phyloP scores from a whole-genome alignment of 2,329 filamentous ascomycete species.

The Fusarium compactum region DNA sequence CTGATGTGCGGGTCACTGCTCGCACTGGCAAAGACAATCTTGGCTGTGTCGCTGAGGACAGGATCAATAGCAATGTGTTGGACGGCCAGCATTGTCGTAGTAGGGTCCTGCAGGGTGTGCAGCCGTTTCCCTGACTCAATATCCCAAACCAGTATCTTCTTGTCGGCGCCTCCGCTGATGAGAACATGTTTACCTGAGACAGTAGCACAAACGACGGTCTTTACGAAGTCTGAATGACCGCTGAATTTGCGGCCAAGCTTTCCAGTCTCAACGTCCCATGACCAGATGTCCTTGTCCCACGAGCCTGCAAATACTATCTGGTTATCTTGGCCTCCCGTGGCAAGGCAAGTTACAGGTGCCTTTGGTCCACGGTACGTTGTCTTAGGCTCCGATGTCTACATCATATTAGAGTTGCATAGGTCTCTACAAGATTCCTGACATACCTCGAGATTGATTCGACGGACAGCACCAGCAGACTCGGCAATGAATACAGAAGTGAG shows the following conservation, averaged over 20 bases:
- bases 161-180: conserved; percentile 81
- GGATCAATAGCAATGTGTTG: conserved; percentile 84
- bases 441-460: conserved; percentile 81
- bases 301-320: conserved; percentile 83
- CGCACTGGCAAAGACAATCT: conserved; percentile 77
- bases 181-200: conserved; percentile 72
- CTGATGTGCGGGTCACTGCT: conserved; percentile 85
- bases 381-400: conserved; percentile 50
- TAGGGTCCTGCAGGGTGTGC: conserved; percentile 81
- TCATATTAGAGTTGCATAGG: conserved; percentile 12
- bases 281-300: conserved; percentile 95
- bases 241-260: conserved; percentile 69
- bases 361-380: conserved; percentile 76
- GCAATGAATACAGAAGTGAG: conserved; percentile 77
- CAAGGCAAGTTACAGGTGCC: conserved; percentile 83
- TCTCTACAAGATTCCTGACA: conserved; percentile 16
- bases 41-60: conserved; percentile 61
- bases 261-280: conserved; percentile 76
- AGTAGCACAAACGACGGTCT: conserved; percentile 75
- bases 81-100: conserved; percentile 78
- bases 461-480: conserved; percentile 85
- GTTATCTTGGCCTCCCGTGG: conserved; percentile 69
- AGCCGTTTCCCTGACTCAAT: conserved; percentile 74
- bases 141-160: conserved; percentile 88
- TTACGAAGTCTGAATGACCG: conserved; percentile 93